A percentile compares a stretch with the other conserved stretches of the same genome.
phyloP scores from a whole-genome alignment of 2,329 filamentous ascomycete genomes.

The Exophiala mesophila region DNA sequence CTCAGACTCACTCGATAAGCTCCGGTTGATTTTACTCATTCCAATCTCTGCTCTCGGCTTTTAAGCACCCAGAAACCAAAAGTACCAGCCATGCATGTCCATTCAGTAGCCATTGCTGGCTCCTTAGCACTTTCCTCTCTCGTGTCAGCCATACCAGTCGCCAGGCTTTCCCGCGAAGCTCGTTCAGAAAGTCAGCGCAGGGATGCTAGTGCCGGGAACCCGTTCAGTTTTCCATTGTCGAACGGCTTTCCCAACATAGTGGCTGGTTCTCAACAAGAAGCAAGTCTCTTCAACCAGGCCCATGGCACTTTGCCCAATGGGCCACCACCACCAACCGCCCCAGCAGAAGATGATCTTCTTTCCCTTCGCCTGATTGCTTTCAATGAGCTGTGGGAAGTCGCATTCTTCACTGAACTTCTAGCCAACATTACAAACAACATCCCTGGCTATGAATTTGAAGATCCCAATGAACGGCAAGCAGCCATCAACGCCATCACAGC shows the following conservation, averaged over 20 bases:
- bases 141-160: constrained; percentile 16
- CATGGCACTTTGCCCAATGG: constrained; percentile 59
- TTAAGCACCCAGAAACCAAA: too few relatives aligned
- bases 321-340: constrained; percentile 48
- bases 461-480: constrained; percentile 37
- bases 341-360: constrained; percentile 46
- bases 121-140: constrained; percentile 18
- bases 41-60: too few relatives aligned
- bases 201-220: constrained; percentile 12
- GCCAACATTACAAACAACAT: constrained; percentile 54
- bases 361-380: constrained; percentile 63
- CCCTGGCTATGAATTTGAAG: constrained; percentile 48
- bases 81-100: too few relatives aligned
- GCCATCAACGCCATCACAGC: constrained; percentile 48
- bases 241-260: constrained; percentile 57
- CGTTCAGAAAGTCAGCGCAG: too few relatives aligned
- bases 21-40: too few relatives aligned
- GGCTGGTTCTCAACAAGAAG: constrained; percentile 46
- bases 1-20: too few relatives aligned
- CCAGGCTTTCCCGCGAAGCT: too few relatives aligned
- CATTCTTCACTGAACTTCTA: constrained; percentile 62
- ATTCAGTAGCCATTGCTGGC: too few relatives aligned
- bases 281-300: constrained; percentile 50
- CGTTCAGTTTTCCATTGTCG: constrained; percentile 23
- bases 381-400: constrained; percentile 69